Evolutionary conservation across 306 rosid species (phyloP).

Genomic region (Medicago ruthenica): DNA sequence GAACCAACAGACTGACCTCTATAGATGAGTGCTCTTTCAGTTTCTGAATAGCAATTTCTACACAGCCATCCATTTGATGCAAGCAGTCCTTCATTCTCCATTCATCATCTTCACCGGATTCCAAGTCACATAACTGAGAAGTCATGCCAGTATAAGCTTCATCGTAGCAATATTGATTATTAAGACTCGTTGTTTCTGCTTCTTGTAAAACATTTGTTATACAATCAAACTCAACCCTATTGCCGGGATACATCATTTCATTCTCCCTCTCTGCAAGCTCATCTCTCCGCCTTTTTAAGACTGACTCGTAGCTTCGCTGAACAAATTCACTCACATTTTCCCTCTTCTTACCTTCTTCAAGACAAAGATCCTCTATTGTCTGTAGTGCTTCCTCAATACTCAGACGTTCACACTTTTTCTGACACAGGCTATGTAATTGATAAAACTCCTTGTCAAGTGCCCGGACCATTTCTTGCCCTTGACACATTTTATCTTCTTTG

Average conservation of each 20-base stretch:
- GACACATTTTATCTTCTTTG: conserved; percentile 74
- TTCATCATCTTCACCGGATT: conserved; percentile 84
- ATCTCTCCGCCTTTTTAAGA: conserved; percentile 75
- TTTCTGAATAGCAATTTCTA: conserved; percentile 85
- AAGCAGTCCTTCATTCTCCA: conserved; percentile 86
- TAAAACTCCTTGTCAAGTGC: conserved; percentile 84
- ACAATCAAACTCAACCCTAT: conserved; percentile 72
- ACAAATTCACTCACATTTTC: conserved; percentile 65
- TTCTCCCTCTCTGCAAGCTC: conserved; percentile 79
- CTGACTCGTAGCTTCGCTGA: conserved; percentile 73
- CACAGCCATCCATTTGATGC: conserved; percentile 77
- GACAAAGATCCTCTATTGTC: conserved; percentile 83
- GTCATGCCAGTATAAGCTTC: conserved; percentile 68
- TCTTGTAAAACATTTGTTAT: conserved; percentile 83
- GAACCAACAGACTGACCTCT: conserved; percentile 67
- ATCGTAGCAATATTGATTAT: conserved; percentile 74
- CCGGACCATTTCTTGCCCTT: conserved; percentile 75
- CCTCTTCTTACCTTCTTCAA: conserved; percentile 85
- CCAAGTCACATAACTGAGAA: conserved; percentile 83
- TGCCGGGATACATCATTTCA: conserved; percentile 58
- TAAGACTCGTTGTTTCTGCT: conserved; percentile 70
- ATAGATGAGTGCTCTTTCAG: conserved; percentile 80
- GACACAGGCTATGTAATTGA: conserved; percentile 79
- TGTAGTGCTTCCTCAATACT: conserved; percentile 81
- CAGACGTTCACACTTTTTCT: conserved; percentile 77